Percentiles rank a stretch among this genome's conserved stretches.
Conservation (phyloP, 306 rosid species). For the Heteromeles arbutifolia region DNA sequence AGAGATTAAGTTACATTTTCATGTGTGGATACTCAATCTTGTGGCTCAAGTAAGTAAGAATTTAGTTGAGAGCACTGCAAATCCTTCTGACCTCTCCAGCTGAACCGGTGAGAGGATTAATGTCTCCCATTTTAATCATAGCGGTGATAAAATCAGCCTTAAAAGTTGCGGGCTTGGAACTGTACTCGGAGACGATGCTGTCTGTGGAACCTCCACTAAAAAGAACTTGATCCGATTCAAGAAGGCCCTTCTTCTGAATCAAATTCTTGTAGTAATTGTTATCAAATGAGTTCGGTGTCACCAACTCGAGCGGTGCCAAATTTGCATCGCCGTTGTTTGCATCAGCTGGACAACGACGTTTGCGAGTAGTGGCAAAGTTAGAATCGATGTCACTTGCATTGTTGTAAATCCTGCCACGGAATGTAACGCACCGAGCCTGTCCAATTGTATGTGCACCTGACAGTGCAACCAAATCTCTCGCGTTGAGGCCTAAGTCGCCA, state of each 20-base stretch:
- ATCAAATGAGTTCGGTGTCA: conserved; percentile 54
- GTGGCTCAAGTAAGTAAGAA: background rate
- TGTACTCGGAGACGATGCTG: conserved; percentile 17
- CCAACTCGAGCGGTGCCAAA: conserved; percentile 47
- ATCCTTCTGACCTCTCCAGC: conserved; percentile 20
- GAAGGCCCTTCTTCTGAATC: conserved; percentile 51
- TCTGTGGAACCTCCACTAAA: conserved; percentile 24
- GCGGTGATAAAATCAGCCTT: conserved; percentile 17
- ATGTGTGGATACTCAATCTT: background rate
- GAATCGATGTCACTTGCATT: conserved; percentile 38
- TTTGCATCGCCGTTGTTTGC: conserved; percentile 11
- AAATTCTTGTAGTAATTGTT: conserved; percentile 48
- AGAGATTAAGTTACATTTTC: too few species aligned
- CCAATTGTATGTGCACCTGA: conserved; percentile 51
- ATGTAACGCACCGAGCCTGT: conserved; percentile 44
- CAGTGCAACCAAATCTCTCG: conserved; percentile 33
- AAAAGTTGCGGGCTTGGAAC: conserved; percentile 2
- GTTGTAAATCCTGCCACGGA: conserved; percentile 43
- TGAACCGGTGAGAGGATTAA: conserved; percentile 17
- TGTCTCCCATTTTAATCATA: conserved; percentile 27
- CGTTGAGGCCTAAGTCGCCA: conserved; percentile 15
- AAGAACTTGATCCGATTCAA: conserved; percentile 34
- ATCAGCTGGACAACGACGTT: conserved; percentile 33
- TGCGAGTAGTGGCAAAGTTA: conserved; percentile 39
- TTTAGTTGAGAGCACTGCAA: conserved; percentile 21